These are phyloP conservation scores for barley (Hordeum vulgare) DNA, from an alignment of 176 grass and related monocot species.

Conservation along the genomic window MorexV3_pseudomolecules_assembly NC_058518.1:399645177-399645676, in stretches of 20 bases:
- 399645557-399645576: not conserved
- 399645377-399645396: not conserved
- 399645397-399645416: not conserved
- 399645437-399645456: not conserved
- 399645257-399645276: not conserved
- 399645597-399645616: not conserved
- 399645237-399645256: not conserved
- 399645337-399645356: not conserved
- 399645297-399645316: not conserved
- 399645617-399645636: not conserved
- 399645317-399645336: not conserved
- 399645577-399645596: not conserved
- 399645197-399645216: slow-evolving; percentile 6
- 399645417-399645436: not conserved
- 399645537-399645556: not conserved
- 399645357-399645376: not conserved
- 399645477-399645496: not conserved
- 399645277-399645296: not conserved
- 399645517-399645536: not conserved
- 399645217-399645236: not conserved
- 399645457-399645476: not conserved
- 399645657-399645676: no score
- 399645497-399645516: not conserved
- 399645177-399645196: not conserved
- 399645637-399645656: not conserved